Percentiles rank a stretch among this genome's conserved stretches.
These are phyloP conservation scores for Monilinia fructigena DNA, from an alignment of 2,329 filamentous ascomycete species.

Conservation along the genomic window DNA sequence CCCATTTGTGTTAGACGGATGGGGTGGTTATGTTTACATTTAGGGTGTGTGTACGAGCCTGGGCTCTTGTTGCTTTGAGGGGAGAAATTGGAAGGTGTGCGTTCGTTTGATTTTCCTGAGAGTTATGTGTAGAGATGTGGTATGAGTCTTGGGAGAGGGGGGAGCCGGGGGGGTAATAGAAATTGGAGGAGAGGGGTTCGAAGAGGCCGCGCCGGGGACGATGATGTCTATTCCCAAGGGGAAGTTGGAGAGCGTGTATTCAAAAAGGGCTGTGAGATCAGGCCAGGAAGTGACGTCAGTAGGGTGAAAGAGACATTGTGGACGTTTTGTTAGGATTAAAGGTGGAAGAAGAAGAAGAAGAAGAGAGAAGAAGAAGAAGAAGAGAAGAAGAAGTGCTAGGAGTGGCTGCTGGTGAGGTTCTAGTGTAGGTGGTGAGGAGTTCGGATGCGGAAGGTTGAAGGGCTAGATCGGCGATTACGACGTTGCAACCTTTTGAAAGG, in stretches of 20 bases:
- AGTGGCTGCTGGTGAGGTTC: not conserved
- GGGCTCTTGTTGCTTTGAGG: not conserved
- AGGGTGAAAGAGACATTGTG: constrained; percentile 12
- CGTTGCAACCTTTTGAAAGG: constrained; percentile 45
- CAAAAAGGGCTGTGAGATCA: constrained; percentile 42
- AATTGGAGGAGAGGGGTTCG: constrained; percentile 45
- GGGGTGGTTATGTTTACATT: constrained; percentile 53
- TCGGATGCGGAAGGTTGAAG: constrained; percentile 42
- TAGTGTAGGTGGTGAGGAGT: constrained; percentile 14
- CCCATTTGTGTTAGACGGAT: constrained; percentile 52
- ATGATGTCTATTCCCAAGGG: constrained; percentile 39
- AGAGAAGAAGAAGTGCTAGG: not conserved
- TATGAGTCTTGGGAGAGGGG: constrained; percentile 39
- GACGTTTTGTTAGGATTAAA: not conserved
- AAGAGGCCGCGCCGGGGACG: constrained; percentile 50
- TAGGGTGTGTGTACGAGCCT: constrained; percentile 43
- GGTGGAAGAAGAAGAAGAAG: not conserved
- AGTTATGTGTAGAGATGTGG: constrained; percentile 25
- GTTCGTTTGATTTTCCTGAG: constrained; percentile 34
- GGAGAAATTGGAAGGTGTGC: not conserved
- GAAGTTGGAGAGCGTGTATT: constrained; percentile 41
- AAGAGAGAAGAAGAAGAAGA: no score
- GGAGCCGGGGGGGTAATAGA: constrained; percentile 47
- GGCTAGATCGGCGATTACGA: constrained; percentile 46
- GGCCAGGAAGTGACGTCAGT: constrained; percentile 49